phyloP scores from a whole-genome alignment of 2,329 filamentous ascomycete genomes.

The Botrytis sinoallii region DNA sequence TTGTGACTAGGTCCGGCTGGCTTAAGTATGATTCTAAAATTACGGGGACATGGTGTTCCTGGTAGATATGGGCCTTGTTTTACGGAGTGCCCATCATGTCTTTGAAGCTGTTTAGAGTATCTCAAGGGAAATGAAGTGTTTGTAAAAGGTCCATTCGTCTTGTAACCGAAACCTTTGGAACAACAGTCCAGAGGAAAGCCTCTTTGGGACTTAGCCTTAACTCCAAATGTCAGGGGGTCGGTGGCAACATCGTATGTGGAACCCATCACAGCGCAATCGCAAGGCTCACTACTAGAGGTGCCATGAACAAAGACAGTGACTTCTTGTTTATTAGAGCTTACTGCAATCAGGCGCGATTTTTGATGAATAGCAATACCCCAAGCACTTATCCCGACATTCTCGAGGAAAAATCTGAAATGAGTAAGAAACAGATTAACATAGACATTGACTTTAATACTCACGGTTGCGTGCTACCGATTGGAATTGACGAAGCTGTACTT shows the following conservation, averaged over 20 bases:
- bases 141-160: neutral
- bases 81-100: neutral
- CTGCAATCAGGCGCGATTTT: constrained; percentile 78
- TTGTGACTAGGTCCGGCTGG: constrained; percentile 26
- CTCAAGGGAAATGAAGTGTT: neutral
- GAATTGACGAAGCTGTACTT: constrained; percentile 2
- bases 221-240: neutral
- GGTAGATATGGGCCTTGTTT: neutral
- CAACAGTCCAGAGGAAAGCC: neutral
- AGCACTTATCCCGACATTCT: constrained; percentile 73
- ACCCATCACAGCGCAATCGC: neutral
- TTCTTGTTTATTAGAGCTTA: constrained; percentile 69
- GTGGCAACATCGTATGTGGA: neutral
- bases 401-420: constrained; percentile 58
- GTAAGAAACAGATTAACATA: constrained; percentile 15
- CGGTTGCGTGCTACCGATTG: constrained; percentile 23
- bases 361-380: constrained; percentile 66
- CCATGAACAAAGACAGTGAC: constrained; percentile 49
- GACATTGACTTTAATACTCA: constrained; percentile 17
- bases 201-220: neutral
- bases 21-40: constrained; percentile 22
- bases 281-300: neutral
- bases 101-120: too few relatives aligned
- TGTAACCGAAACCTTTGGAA: neutral
- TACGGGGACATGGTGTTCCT: constrained; percentile 10